A percentile compares a stretch with the other conserved stretches of the same genome.
Conservation (phyloP, 2,329 filamentous ascomycete species). For the Allantophomopsis cytisporea region DNA sequence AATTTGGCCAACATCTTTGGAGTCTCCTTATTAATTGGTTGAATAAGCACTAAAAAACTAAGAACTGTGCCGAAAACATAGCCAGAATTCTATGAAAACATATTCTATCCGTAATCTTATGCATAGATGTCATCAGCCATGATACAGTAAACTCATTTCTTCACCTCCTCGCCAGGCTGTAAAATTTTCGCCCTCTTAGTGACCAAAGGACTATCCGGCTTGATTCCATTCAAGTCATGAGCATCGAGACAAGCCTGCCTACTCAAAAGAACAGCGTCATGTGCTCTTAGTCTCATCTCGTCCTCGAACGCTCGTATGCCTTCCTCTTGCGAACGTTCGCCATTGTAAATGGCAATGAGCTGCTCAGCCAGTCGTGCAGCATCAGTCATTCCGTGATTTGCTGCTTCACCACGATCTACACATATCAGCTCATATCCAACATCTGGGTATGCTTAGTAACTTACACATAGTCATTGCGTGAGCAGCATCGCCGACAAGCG, state of each 20-base stretch:
- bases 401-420: constrained; percentile 38
- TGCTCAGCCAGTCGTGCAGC: constrained; percentile 26
- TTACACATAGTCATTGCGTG: constrained; percentile 33
- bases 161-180: not conserved
- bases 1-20: no score
- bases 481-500: constrained; percentile 38
- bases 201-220: constrained; percentile 5
- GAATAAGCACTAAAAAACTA: no score
- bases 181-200: constrained; percentile 8
- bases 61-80: no score
- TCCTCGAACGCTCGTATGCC: constrained; percentile 16
- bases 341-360: not conserved
- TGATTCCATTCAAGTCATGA: constrained; percentile 16
- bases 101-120: no score
- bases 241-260: constrained; percentile 21
- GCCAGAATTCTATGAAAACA: no score
- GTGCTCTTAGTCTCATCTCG: constrained; percentile 18
- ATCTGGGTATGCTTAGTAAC: not conserved
- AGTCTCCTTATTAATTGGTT: no score
- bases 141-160: not conserved
- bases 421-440: not conserved
- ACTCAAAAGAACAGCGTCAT: constrained; percentile 17
- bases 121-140: no score
- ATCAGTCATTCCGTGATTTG: constrained; percentile 40
- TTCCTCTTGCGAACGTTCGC: not conserved